Conservation (phyloP, 306 rosid species). For the Spatholobus suberectus region DNA sequence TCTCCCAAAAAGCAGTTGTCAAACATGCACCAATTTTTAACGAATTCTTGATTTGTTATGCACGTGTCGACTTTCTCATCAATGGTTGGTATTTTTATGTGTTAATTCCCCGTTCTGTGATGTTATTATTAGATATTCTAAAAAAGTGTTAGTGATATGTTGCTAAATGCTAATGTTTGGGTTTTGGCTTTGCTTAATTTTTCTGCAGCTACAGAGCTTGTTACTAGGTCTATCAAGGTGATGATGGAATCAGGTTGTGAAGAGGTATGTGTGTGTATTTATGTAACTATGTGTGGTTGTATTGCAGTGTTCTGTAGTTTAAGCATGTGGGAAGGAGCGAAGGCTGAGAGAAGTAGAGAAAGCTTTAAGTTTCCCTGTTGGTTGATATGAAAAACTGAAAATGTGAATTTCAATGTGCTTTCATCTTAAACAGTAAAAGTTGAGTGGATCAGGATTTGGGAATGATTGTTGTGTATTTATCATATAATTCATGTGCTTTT, state of each 20-base stretch:
- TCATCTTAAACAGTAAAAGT: constrained; percentile 5
- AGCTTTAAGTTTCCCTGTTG: constrained; percentile 1
- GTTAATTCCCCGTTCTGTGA: constrained; percentile 14
- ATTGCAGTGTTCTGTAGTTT: background rate
- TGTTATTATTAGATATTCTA: background rate
- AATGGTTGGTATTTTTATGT: background rate
- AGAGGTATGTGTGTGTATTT: constrained; percentile 65
- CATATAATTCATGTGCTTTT: background rate
- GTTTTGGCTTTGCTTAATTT: constrained; percentile 8
- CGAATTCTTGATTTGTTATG: background rate
- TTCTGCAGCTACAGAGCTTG: constrained; percentile 86
- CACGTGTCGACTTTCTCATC: background rate
- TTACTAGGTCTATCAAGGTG: constrained; percentile 82
- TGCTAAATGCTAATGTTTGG: constrained; percentile 35
- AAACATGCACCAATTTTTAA: background rate
- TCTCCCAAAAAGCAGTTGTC: background rate
- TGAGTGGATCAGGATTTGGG: background rate
- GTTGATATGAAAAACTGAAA: constrained; percentile 20
- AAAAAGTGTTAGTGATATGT: background rate
- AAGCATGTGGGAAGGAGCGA: background rate
- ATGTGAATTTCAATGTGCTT: background rate
- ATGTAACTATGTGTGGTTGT: background rate
- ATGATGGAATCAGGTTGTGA: constrained; percentile 99
- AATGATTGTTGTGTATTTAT: background rate
- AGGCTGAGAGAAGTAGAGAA: constrained; percentile 15